Conservation (phyloP, 1,139 yeast species). For the Magnusiomyces suaveolens region DNA sequence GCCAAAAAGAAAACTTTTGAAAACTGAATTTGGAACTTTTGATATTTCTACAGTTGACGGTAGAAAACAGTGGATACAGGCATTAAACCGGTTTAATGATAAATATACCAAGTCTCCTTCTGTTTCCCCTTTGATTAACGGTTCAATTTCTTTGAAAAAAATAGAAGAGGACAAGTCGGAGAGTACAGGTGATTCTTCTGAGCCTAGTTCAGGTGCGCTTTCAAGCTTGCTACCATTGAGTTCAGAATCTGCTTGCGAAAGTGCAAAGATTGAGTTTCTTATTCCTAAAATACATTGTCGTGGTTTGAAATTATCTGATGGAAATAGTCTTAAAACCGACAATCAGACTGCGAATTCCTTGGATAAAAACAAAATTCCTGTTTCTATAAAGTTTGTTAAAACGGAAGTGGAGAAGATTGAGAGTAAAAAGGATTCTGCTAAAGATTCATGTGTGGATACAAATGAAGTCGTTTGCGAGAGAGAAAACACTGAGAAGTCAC, state of each 20-base stretch:
- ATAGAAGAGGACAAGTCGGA: background rate
- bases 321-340: background rate
- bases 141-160: background rate
- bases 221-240: background rate
- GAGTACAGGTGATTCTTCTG: constrained; percentile 2
- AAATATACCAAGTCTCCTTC: constrained; percentile 5
- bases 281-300: constrained; percentile 8
- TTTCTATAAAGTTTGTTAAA: background rate
- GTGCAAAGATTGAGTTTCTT: constrained; percentile 13
- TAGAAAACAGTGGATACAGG: constrained; percentile 21
- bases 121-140: constrained; percentile 3
- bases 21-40: constrained; percentile 28
- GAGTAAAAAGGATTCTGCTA: background rate
- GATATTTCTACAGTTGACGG: constrained; percentile 25
- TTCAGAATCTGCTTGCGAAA: constrained; percentile 7
- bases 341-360: background rate
- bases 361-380: background rate
- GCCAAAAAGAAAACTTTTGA: constrained; percentile 31
- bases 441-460: background rate
- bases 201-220: constrained; percentile 4
- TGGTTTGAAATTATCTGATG: background rate
- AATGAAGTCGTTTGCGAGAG: background rate
- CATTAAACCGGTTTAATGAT: constrained; percentile 14
- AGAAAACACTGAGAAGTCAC: constrained; percentile 7
- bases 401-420: constrained; percentile 1